Percentiles rank a stretch among this genome's conserved stretches.
phyloP scores from a whole-genome alignment of 345 rosid genomes.

The Litchi chinensis region DNA sequence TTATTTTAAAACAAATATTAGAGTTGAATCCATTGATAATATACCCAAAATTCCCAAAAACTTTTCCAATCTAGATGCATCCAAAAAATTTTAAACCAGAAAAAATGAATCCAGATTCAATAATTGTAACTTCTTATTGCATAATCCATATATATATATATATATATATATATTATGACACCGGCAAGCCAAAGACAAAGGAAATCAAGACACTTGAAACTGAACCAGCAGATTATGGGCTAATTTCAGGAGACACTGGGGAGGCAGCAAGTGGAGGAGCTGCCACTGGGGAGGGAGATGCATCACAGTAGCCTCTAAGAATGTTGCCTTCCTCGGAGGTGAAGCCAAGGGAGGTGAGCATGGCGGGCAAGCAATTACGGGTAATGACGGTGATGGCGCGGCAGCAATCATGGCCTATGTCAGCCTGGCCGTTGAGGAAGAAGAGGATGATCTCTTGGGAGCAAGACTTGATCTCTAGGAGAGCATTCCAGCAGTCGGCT shows the following conservation, averaged over 20 bases:
- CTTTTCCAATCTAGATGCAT: too few relatives aligned
- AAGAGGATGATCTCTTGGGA: slow-evolving; percentile 66
- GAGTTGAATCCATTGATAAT: too few relatives aligned
- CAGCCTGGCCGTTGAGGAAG: slow-evolving; percentile 58
- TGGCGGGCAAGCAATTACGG: slow-evolving; percentile 72
- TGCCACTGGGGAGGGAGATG: slow-evolving; percentile 23
- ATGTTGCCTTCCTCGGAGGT: slow-evolving; percentile 54
- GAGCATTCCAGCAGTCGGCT: slow-evolving; percentile 71
- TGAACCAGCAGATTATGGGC: not conserved
- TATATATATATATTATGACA: not conserved
- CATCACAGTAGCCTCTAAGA: slow-evolving; percentile 65
- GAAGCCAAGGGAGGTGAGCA: slow-evolving; percentile 75
- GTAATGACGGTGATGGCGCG: slow-evolving; percentile 55
- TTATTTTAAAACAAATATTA: too few relatives aligned
- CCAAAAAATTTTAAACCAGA: too few relatives aligned
- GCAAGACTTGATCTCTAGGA: slow-evolving; percentile 69
- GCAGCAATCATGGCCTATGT: slow-evolving; percentile 62
- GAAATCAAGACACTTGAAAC: not conserved
- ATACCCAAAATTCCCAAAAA: too few relatives aligned
- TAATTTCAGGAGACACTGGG: not conserved
- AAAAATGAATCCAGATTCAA: not conserved
- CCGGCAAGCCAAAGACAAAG: not conserved
- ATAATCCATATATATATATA: not conserved
- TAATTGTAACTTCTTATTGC: not conserved
- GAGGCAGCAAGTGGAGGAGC: slow-evolving; percentile 29